Evolutionary conservation across 2,329 filamentous ascomycete genomes (phyloP).

Genomic region (Pleoardoris graminearum): DNA sequence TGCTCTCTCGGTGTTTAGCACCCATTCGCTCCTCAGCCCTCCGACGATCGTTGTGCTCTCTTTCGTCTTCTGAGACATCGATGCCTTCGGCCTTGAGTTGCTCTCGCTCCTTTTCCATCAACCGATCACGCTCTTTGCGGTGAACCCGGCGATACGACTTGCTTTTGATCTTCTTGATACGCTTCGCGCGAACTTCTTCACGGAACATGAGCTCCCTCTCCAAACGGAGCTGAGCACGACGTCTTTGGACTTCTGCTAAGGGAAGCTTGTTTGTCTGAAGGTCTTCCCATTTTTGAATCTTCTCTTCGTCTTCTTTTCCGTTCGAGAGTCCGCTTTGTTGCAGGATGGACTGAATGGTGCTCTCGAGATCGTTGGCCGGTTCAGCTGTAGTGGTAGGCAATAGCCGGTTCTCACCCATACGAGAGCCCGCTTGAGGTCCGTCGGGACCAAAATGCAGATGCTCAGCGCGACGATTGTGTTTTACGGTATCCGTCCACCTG

Average conservation of each 20-base stretch:
- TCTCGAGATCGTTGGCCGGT: constrained; percentile 80
- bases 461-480: constrained; percentile 88
- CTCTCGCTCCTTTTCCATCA: constrained; percentile 61
- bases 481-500: constrained; percentile 93
- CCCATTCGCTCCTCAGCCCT: constrained; percentile 85
- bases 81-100: constrained; percentile 62
- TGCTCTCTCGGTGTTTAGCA: constrained; percentile 82
- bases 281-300: constrained; percentile 70
- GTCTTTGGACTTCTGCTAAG: constrained; percentile 71
- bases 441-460: constrained; percentile 86
- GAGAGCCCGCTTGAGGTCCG: constrained; percentile 67
- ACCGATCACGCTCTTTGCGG: constrained; percentile 71
- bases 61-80: constrained; percentile 65
- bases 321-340: constrained; percentile 80
- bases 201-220: constrained; percentile 84
- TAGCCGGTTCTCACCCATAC: constrained; percentile 65
- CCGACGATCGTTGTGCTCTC: constrained; percentile 69
- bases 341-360: constrained; percentile 84
- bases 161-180: constrained; percentile 99
- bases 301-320: constrained; percentile 62
- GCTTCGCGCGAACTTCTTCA: constrained; percentile 84
- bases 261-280: constrained; percentile 72
- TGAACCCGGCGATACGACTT: constrained; percentile 93
- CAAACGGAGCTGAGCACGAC: constrained; percentile 74
- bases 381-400: constrained; percentile 61